Base-by-base conservation (phyloP, 805 yeast genomes). In the Candida peoriensis region DNA sequence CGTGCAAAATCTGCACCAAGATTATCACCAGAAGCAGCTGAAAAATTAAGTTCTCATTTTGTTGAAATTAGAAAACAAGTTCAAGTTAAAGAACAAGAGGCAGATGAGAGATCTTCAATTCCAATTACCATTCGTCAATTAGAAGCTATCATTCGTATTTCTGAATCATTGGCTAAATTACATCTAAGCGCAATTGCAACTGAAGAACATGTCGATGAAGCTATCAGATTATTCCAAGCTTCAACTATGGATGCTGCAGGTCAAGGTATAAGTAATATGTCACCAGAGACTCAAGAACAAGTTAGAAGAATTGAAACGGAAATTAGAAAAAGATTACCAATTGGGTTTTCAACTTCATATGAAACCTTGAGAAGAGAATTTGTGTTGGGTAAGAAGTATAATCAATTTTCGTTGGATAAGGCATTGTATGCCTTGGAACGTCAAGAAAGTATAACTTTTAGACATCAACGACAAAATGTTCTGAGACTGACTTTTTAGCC, bases 111-210 rank as follows among this genome's bases (percentile, higher is more conserved):
- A 50, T 88, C 97, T 1, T 82, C 96, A 2, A 93, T 93, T 52
- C 99, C 99, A 20, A 90, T 93, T 54, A 93, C 99, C 0, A 78
- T 93, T 29, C 88, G 99, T 71, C 99, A 93, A 66, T 71, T 93
- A 42, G 99, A 93, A 63, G 98, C 99, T 25, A 86, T 93, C 49
- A 78, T 93, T 32, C 89, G 99, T 66, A 93, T 93, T 36, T 76
- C 97, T 2, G 99, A 93, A 63, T 76, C 96, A 0, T 64, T 93
- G 37, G 98, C 98, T 7, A 93, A 93, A 59, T 58, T 93, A 39
- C 79, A 80, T 37, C 64, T 93, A 37, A 71, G 81, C 11, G 90
- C 97, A 2, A 71, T 87, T 13, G 97, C 96, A 4, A 73, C 77
- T 8, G 93, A 78, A 49, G 81, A 76, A 44, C 97, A 93, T 55